Base-by-base conservation (phyloP, 768 basidiomycete species). In the Tephrocybe sp. region DNA sequence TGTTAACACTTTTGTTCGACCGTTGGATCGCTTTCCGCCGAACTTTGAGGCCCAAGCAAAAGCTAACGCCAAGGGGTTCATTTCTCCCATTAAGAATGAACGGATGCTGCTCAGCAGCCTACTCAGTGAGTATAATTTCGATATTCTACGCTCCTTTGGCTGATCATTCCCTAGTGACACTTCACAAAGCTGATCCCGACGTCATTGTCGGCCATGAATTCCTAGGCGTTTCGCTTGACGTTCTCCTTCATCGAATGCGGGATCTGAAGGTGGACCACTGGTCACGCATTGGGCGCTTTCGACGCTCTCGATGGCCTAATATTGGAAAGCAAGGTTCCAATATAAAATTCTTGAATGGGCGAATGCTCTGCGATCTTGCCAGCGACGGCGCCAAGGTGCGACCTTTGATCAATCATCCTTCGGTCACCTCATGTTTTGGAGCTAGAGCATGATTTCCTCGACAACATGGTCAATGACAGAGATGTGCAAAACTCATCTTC, bases 391-490 rank as follows among this genome's bases (percentile, higher is more conserved):
- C 91, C 12, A 97, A 94, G 75, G 94, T 91, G 57, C 1, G 77
- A 48, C 1, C 2, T 27, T 23, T 43, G 38, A 15, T 13, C 37
- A 42, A 37, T 2, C 12, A 27, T 37, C 47, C 6, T 19, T 45
- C 10, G 7, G 9, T 29, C 27, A 21, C 49, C 18, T 45, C 3
- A 42, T 3, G 8, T 36, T 3, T 34, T 43, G 22, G 30, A 50
- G 37, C 30, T 59, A 95, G 93, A 86, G 89, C 18, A 95, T 97
- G 92, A 98, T 99, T 63, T 71, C 86, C 0, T 98, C 97, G 3
- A 97, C 93, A 3, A 98, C 97, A 1, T 99, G 97, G 97, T 95
- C 94, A 2, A 71, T 98, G 45, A 92, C 91, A 8, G 97, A 99
- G 67, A 97, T 99, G 94, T 94, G 91, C 69, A 80, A 76, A 54